phyloP scores from a whole-genome alignment of 352 stramenopile species.

The Pythium brachiatum region DNA sequence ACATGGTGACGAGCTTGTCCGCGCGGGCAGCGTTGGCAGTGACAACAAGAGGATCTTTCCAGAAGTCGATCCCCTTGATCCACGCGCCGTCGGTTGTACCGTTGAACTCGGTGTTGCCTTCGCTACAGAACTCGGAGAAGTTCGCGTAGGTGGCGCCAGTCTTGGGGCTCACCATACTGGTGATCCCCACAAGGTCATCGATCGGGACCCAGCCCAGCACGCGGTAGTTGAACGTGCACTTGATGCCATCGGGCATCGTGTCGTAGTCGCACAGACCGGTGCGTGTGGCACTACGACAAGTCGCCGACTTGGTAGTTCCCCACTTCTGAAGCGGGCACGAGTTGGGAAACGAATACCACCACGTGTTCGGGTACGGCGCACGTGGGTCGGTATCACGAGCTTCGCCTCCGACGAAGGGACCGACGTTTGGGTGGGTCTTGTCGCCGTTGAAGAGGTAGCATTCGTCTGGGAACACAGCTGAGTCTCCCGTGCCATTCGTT shows the following conservation, averaged over 20 bases:
- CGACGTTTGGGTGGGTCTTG: conserved; percentile 55
- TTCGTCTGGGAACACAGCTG: conserved; percentile 39
- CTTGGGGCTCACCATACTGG: conserved; percentile 37
- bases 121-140: conserved; percentile 65
- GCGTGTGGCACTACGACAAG: conserved; percentile 34
- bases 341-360: conserved; percentile 86
- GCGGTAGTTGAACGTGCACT: conserved; percentile 71
- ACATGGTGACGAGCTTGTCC: conserved; percentile 40
- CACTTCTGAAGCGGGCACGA: conserved; percentile 41
- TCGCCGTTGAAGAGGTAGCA: conserved; percentile 80
- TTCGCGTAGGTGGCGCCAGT: conserved; percentile 43
- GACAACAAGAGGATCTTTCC: conserved; percentile 48
- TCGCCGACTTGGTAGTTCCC: conserved; percentile 35
- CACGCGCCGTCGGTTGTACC: conserved; percentile 30
- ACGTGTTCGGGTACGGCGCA: conserved; percentile 70
- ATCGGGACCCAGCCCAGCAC: conserved; percentile 68
- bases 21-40: conserved; percentile 43
- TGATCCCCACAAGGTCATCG: conserved; percentile 82
- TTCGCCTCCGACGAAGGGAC: conserved; percentile 65
- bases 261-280: conserved; percentile 47
- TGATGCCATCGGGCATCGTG: conserved; percentile 48
- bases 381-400: conserved; percentile 45
- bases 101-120: conserved; percentile 60
- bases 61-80: conserved; percentile 53
- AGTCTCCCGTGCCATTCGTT: conserved; percentile 23